Conservation (phyloP, 2,329 filamentous ascomycete genomes). For the Aureobasidium mangrovei region DNA sequence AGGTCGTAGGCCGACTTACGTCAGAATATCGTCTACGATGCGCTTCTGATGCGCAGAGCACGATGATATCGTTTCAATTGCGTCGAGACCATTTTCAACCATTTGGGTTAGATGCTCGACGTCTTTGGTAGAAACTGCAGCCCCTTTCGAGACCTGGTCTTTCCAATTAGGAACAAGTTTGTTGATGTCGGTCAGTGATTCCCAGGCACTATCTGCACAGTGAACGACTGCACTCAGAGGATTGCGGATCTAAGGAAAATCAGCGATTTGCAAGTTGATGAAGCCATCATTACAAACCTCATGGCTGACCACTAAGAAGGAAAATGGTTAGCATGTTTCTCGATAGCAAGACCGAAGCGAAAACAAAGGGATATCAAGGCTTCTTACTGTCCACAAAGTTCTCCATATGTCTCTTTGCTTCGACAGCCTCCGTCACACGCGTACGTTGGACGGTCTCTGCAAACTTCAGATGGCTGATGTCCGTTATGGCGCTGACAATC, state of each 20-base stretch:
- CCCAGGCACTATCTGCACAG: constrained; percentile 29
- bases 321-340: neutral
- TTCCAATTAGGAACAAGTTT: neutral
- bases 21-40: constrained; percentile 41
- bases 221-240: constrained; percentile 37
- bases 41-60: constrained; percentile 27
- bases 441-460: constrained; percentile 23
- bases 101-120: constrained; percentile 15
- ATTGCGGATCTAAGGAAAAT: constrained; percentile 34
- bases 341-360: neutral
- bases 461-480: constrained; percentile 27
- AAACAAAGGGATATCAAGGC: neutral
- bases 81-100: constrained; percentile 17
- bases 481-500: constrained; percentile 26
- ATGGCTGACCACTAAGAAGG: neutral
- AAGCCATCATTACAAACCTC: neutral
- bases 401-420: constrained; percentile 28
- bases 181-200: neutral
- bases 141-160: neutral
- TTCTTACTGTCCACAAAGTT: constrained; percentile 10
- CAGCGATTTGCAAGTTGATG: neutral
- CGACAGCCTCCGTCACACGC: constrained; percentile 28
- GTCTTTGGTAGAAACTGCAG: neutral
- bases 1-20: constrained; percentile 23
- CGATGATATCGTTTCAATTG: constrained; percentile 23